Evolutionary conservation across 225 moss, liverwort and hornwort genomes (phyloP).

Genomic region (Straminergon stramineum): DNA sequence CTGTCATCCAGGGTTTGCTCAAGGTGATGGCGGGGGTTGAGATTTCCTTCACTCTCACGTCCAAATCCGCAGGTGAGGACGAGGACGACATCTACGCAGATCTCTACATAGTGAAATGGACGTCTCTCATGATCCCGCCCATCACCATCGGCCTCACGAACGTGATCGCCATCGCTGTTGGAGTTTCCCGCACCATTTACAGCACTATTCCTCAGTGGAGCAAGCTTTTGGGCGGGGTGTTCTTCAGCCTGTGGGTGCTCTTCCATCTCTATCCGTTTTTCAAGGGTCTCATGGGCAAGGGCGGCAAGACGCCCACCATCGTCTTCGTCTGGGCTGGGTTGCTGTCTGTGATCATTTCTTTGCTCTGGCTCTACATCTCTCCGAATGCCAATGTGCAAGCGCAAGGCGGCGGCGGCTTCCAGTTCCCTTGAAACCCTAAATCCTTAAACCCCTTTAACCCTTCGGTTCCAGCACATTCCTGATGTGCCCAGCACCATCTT

Average conservation of each 20-base stretch:
- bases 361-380: constrained; percentile 60
- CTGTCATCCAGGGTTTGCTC: constrained; percentile 63
- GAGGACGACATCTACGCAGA: constrained; percentile 61
- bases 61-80: constrained; percentile 52
- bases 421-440: constrained; percentile 14
- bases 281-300: constrained; percentile 74
- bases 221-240: constrained; percentile 59
- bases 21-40: constrained; percentile 65
- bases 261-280: constrained; percentile 63
- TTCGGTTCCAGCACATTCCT: constrained; percentile 15
- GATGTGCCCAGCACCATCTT: constrained; percentile 16
- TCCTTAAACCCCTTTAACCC: not conserved
- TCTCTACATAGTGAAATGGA: constrained; percentile 63
- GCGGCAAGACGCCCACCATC: constrained; percentile 65
- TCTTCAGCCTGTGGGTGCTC: constrained; percentile 69
- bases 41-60: constrained; percentile 69
- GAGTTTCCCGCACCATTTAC: constrained; percentile 52
- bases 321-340: constrained; percentile 64
- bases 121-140: constrained; percentile 62
- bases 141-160: constrained; percentile 65
- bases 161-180: constrained; percentile 61
- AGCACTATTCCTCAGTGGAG: constrained; percentile 52
- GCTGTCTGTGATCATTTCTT: constrained; percentile 66
- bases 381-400: constrained; percentile 1
- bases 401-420: constrained; percentile 21